These are phyloP conservation scores for Aspergillus piperis DNA, from an alignment of 2,329 filamentous ascomycete species.

Conservation along the genomic window DNA sequence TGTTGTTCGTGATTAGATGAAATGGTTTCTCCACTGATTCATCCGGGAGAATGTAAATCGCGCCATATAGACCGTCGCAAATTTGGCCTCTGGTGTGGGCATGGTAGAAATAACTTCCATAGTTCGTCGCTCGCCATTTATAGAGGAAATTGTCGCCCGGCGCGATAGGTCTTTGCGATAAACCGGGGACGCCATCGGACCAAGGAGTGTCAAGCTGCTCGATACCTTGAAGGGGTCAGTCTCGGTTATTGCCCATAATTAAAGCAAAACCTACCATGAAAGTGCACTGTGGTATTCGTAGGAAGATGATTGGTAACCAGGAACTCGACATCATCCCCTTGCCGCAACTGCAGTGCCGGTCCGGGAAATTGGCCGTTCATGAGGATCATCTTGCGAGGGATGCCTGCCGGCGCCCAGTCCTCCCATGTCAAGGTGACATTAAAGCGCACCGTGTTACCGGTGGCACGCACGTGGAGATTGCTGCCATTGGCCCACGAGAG, in stretches of 20 bases:
- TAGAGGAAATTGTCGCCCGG: conserved; percentile 54
- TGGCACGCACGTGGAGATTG: conserved; percentile 2
- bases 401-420: conserved; percentile 30
- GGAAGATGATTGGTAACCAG: conserved; percentile 31
- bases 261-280: conserved; percentile 28
- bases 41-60: conserved; percentile 52
- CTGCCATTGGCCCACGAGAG: conserved; percentile 10
- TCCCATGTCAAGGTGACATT: conserved; percentile 37
- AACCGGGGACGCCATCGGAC: conserved; percentile 60
- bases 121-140: conserved; percentile 55
- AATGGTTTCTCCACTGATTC: conserved; percentile 49
- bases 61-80: conserved; percentile 60
- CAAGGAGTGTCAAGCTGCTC: conserved; percentile 55
- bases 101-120: conserved; percentile 63
- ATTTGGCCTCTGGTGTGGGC: conserved; percentile 57
- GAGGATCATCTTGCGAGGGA: conserved; percentile 29
- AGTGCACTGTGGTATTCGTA: conserved; percentile 29
- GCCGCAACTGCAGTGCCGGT: conserved; percentile 26
- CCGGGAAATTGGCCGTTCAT: conserved; percentile 33
- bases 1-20: conserved; percentile 46
- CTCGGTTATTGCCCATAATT: background rate
- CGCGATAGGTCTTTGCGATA: conserved; percentile 55
- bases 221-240: conserved; percentile 32
- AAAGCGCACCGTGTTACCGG: conserved; percentile 25
- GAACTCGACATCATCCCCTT: conserved; percentile 33